A percentile compares a stretch with the other conserved stretches of the same genome.
These are phyloP conservation scores for Ophiostoma ips DNA, from an alignment of 2,329 filamentous ascomycete species.

Conservation along the genomic window DNA sequence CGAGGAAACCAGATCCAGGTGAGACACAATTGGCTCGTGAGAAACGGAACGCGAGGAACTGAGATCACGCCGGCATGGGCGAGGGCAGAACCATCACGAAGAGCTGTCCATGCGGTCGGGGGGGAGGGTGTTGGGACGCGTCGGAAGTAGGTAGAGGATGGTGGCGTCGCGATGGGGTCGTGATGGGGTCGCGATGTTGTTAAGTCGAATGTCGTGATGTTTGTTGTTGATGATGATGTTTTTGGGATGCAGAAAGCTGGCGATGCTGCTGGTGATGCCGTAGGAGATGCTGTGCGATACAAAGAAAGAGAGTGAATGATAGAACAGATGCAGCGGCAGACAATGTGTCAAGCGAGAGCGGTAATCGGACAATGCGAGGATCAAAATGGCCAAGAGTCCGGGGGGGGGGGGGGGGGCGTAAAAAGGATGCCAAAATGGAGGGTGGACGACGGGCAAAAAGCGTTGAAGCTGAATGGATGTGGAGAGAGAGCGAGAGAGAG, in stretches of 20 bases:
- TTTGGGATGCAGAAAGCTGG: no score
- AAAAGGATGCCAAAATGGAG: not conserved
- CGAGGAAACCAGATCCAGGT: not conserved
- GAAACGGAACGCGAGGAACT: not conserved
- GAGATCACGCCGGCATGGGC: slow-evolving; percentile 5
- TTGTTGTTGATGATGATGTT: no score
- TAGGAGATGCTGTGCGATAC: no score
- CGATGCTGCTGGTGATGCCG: no score
- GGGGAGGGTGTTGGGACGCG: not conserved
- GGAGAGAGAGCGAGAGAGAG: not conserved
- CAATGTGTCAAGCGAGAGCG: no score
- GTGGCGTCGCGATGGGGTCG: not conserved
- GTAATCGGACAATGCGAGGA: not conserved
- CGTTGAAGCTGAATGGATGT: not conserved
- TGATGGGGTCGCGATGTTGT: not conserved
- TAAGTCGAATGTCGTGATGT: no score
- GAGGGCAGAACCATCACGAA: slow-evolving; percentile 7
- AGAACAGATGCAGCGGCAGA: no score
- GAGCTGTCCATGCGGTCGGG: not conserved
- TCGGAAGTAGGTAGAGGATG: no score
- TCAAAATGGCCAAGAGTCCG: not conserved
- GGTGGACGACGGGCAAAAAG: not conserved
- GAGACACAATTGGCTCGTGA: slow-evolving; percentile 1
- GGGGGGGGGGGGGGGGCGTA: no score
- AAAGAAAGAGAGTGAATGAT: no score